Conservation (phyloP, 305 asterid genomes). For the Fraxinus ornus region DNA sequence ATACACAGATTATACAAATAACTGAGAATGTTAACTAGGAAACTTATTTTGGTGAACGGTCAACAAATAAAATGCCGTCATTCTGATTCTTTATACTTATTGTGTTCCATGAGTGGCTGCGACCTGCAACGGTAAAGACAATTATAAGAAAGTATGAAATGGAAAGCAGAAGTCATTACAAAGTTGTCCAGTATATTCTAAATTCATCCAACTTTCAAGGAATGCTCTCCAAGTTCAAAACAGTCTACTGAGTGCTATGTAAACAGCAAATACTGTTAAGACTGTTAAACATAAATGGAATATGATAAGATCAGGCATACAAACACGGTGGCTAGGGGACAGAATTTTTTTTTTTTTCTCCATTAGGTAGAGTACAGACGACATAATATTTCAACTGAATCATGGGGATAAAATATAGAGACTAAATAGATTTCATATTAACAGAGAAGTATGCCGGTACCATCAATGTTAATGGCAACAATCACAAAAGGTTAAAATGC, state of each 20-base stretch:
- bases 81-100: conserved; percentile 36
- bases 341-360: neutral
- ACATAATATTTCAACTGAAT: neutral
- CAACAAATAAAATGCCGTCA: conserved; percentile 12
- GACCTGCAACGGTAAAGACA: conserved; percentile 46
- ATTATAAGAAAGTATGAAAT: neutral
- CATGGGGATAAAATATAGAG: neutral
- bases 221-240: neutral
- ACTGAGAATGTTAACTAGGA: neutral
- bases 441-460: neutral
- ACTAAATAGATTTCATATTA: neutral
- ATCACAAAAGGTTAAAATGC: neutral
- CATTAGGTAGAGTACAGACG: neutral
- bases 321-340: neutral
- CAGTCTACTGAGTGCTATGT: neutral
- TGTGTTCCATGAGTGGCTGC: conserved; percentile 43
- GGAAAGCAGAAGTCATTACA: neutral
- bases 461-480: neutral
- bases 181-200: neutral
- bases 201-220: neutral
- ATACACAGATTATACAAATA: conserved; percentile 24
- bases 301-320: neutral
- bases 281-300: neutral
- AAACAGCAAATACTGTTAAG: neutral
- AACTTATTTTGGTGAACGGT: conserved; percentile 15